phyloP scores from a whole-genome alignment of 140 eudicot genomes.

The Anethum foeniculum region DNA sequence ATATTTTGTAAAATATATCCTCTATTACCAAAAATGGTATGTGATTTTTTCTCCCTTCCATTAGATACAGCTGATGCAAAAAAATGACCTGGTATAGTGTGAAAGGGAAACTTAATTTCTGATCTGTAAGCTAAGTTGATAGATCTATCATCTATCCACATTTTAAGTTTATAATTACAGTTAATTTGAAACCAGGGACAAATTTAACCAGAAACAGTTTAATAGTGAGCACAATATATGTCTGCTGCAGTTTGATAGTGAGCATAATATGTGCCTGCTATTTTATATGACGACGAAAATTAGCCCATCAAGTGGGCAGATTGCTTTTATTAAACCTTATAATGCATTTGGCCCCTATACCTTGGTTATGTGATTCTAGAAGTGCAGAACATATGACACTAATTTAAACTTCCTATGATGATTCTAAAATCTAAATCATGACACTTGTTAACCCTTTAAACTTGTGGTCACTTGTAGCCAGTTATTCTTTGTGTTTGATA shows the following conservation, averaged over 20 bases:
- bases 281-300: background rate
- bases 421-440: background rate
- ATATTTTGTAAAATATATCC: conserved; percentile 65
- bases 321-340: background rate
- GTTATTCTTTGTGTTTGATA: background rate
- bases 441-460: background rate
- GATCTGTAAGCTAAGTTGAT: background rate
- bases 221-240: background rate
- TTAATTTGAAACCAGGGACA: background rate
- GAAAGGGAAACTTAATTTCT: background rate
- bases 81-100: background rate
- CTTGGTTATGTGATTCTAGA: background rate
- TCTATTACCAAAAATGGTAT: conserved; percentile 76
- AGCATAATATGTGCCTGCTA: background rate
- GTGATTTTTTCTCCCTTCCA: conserved; percentile 5
- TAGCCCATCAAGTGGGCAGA: background rate
- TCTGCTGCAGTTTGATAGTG: background rate
- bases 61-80: background rate
- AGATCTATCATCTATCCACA: no score
- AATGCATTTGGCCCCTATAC: background rate
- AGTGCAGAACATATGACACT: background rate
- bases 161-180: background rate
- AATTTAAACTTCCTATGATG: background rate
- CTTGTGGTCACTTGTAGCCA: background rate
- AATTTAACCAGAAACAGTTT: background rate